Conservation (phyloP, 129 eudicot species). For the Artemisia argyi region DNA sequence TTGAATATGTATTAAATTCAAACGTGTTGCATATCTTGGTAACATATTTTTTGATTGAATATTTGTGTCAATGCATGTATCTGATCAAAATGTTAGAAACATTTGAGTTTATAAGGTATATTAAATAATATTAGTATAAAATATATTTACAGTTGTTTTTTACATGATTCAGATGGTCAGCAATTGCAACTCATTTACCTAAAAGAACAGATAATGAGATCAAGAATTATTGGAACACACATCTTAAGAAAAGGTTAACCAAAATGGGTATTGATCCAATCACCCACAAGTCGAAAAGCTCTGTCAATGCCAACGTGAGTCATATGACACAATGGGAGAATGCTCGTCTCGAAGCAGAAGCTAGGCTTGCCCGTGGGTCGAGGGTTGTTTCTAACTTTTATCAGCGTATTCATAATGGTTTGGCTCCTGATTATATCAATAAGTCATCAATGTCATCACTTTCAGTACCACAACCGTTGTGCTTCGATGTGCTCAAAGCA, state of each 20-base stretch:
- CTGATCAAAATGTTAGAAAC: too few species aligned
- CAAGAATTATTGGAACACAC: conserved; percentile 71
- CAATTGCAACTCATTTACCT: conserved; percentile 66
- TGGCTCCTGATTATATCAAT: neutral
- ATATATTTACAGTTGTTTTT: neutral
- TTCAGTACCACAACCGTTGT: conserved; percentile 24
- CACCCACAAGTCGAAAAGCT: conserved; percentile 65
- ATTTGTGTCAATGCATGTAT: too few species aligned
- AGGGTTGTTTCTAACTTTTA: neutral
- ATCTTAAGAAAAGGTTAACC: conserved; percentile 54
- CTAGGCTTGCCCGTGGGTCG: conserved; percentile 31
- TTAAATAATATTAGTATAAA: neutral
- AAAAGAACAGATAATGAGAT: conserved; percentile 72
- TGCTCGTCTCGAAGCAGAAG: conserved; percentile 92
- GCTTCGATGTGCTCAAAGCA: conserved; percentile 38
- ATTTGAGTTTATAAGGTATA: neutral
- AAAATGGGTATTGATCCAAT: conserved; percentile 81
- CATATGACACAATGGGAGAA: conserved; percentile 98
- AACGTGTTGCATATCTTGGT: too few species aligned
- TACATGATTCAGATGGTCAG: conserved; percentile 58
- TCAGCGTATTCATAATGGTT: neutral
- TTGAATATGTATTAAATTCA: too few species aligned
- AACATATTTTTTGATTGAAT: too few species aligned
- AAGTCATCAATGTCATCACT: conserved; percentile 3
- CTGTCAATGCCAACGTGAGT: conserved; percentile 63